Evolutionary conservation across 2,329 filamentous ascomycete species (phyloP).

Genomic region (Diplocarpon rosae): DNA sequence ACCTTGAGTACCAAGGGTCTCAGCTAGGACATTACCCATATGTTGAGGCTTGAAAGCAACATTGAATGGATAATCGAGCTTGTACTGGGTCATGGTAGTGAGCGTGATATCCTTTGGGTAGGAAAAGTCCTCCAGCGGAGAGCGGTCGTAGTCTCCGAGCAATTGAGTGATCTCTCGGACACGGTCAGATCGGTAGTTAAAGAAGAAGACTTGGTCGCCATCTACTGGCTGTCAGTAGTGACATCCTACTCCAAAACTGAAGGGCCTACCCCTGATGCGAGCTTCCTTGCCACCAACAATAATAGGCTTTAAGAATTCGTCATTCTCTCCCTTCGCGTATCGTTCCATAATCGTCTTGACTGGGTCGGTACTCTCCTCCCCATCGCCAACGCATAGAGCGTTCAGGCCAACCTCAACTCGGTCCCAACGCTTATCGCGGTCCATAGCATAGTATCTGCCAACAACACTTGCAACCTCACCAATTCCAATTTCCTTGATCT

Average conservation of each 20-base stretch:
- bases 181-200: constrained; percentile 99
- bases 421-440: constrained; percentile 99
- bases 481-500: constrained; percentile 70
- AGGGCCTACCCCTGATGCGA: constrained; percentile 63
- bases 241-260: neutral
- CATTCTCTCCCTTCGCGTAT: constrained; percentile 79
- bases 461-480: constrained; percentile 89
- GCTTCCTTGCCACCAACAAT: constrained; percentile 79
- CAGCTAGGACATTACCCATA: constrained; percentile 97
- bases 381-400: constrained; percentile 71
- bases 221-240: constrained; percentile 39
- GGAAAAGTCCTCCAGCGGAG: constrained; percentile 78
- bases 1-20: constrained; percentile 84
- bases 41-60: constrained; percentile 88
- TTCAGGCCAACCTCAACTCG: constrained; percentile 82
- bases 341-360: constrained; percentile 77
- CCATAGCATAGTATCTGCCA: constrained; percentile 97
- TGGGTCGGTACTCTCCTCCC: constrained; percentile 74
- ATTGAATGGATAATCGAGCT: constrained; percentile 84
- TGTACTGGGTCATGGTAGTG: constrained; percentile 98
- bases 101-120: constrained; percentile 83
- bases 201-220: constrained; percentile 94
- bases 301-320: constrained; percentile 98
- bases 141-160: constrained; percentile 83
- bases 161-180: constrained; percentile 94